Conservation (phyloP, 805 yeast genomes). For the Komagataella kurtzmanii region DNA sequence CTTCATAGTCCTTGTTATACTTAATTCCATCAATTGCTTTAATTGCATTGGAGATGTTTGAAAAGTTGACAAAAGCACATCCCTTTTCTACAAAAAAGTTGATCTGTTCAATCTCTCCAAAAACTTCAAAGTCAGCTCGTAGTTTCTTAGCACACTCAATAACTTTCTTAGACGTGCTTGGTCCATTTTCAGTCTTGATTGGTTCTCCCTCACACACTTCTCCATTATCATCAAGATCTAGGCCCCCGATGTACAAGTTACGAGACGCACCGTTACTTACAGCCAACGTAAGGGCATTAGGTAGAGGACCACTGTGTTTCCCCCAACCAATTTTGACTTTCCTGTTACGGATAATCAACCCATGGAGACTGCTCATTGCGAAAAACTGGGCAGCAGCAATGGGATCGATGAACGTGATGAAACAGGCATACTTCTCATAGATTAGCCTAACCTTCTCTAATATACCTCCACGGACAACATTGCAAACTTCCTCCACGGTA, state of each 20-base stretch:
- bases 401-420: conserved; percentile 91
- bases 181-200: neutral
- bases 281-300: conserved; percentile 77
- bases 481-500: conserved; percentile 86
- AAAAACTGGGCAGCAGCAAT: conserved; percentile 96
- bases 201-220: neutral
- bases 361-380: conserved; percentile 87
- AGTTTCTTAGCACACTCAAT: conserved; percentile 24
- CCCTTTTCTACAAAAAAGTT: conserved; percentile 72
- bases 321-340: conserved; percentile 96
- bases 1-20: conserved; percentile 53
- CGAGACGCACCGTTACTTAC: conserved; percentile 91
- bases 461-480: conserved; percentile 90
- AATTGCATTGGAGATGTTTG: conserved; percentile 83
- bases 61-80: conserved; percentile 86
- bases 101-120: conserved; percentile 93
- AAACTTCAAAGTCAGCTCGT: conserved; percentile 60
- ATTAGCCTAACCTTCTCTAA: conserved; percentile 73
- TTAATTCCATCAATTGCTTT: conserved; percentile 87
- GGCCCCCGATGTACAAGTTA: conserved; percentile 74
- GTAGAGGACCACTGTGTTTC: conserved; percentile 85
- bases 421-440: conserved; percentile 81
- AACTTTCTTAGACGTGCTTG: neutral
- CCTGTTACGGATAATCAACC: conserved; percentile 73
- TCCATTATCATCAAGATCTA: conserved; percentile 17